Base-by-base conservation (phyloP, 2,329 filamentous ascomycete genomes). In the Colletotrichum echinochloae region DNA sequence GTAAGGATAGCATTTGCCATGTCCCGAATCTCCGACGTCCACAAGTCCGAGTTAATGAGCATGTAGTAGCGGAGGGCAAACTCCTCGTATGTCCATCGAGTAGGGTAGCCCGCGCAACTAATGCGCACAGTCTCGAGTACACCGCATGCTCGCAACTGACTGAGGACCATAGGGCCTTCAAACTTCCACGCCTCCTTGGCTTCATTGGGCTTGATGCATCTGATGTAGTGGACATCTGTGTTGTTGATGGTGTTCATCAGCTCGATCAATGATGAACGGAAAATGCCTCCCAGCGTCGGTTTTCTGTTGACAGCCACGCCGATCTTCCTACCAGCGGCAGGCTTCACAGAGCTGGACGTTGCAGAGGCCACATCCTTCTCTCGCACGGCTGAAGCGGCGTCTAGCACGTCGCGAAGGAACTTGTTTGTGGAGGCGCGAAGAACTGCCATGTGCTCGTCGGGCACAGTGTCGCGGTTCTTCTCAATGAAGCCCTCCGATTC, bases 401-500 rank as follows among this genome's bases (percentile, higher is more conserved):
- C 92, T 52, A 99, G 83, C 8, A 99, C 94, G 67, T 94, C 89
- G 54, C 88, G 89, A 66, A 99, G 86, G 85, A 99, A 99, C 59
- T 85, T 84, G 81, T 98, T 99, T 39, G 89, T 91, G 1, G 94
- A 97, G 61, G 91, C 90, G 75, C 90, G 92, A 74, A 99, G 87
- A 46, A 99, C 92, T 70, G 96, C 94, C 91, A 99, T 93, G 79
- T 98, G 96, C 83, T 99, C 96, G 78, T 99, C 96, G 7, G 96
- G 96, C 56, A 99, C 96, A 26, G 97, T 99, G 81, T 99, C 96
- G 81, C 96, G 91, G 82, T 99, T 99, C 88, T 99, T 99, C 81
- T 99, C 97, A 77, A 99, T 98, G 83, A 99, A 99, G 56, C 96
- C 96, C 76, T 99, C 96, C 1, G 95, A 98, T 82, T 99, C 96